Evolutionary conservation across 2,329 filamentous ascomycete species (phyloP), one percentile per base, ranked within the genome.

Genomic region (Colletotrichum ledebouriae): DNA sequence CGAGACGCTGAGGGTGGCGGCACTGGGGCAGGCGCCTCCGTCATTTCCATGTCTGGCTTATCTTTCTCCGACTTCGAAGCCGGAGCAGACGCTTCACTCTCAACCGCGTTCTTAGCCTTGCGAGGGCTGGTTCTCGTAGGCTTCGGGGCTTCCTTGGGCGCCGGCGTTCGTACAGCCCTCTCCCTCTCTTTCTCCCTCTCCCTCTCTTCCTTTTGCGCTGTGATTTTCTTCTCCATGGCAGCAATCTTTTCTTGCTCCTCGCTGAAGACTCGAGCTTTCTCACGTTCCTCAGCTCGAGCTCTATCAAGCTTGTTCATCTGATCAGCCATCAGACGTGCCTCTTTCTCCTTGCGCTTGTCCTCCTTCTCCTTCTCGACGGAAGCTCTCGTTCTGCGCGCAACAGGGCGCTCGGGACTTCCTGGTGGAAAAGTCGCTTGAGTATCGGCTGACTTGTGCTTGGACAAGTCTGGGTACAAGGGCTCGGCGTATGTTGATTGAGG

Each of bases 201-300:
- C 63, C 79, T 80, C 60, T 86, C 84, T 67, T 84, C 84, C 73
- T 86, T 88, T 66, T 87, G 85, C 6, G 83, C 80, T 2, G 82
- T 80, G 44, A 86, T 73, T 69, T 87, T 80, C 70, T 84, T 84
- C 76, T 89, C 87, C 84, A 87, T 82, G 1, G 80, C 78, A 39
- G 82, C 82, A 49, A 85, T 78, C 70, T 79, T 84, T 71, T 89
- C 86, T 71, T 88, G 85, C 70, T 89, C 86, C 71, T 87, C 81
- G 74, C 82, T 87, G 70, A 87, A 88, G 3, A 86, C 80, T 15
- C 83, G 82, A 6, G 88, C 91, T 75, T 92, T 92, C 72, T 91
- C 87, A 6, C 90, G 85, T 75, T 93, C 90, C 77, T 91, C 90
- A 72, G 90, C 87, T 9, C 91, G 87, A 49, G 86, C 88, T 73